Conservation (phyloP, 192 early-diverging fungal species). For the Entomortierella parvispora region DNA sequence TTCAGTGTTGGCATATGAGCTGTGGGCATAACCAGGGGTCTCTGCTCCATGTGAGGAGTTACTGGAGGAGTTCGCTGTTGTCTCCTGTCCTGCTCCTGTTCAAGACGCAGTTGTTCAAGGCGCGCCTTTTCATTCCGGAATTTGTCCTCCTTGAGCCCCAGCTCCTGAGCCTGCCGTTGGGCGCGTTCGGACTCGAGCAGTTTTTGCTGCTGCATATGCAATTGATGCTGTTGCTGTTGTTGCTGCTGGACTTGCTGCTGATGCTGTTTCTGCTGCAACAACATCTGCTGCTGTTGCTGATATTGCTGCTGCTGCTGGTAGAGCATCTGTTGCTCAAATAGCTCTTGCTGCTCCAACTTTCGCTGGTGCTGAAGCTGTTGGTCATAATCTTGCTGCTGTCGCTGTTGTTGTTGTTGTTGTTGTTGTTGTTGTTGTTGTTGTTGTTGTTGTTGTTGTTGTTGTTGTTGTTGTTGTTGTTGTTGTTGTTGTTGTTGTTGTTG, state of each 20-base stretch:
- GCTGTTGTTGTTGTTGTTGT: constrained; percentile 32
- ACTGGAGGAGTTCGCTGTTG: constrained; percentile 16
- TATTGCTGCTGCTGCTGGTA: constrained; percentile 13
- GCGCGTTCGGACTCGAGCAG: constrained; percentile 26
- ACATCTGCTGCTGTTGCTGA: constrained; percentile 13
- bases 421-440: constrained; percentile 30
- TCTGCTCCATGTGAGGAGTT: constrained; percentile 9
- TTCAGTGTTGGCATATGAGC: constrained; percentile 35
- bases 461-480: constrained; percentile 42
- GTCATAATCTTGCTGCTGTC: constrained; percentile 54
- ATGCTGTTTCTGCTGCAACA: constrained; percentile 30
- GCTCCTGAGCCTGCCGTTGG: constrained; percentile 8
- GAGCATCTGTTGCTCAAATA: constrained; percentile 32
- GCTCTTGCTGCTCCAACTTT: constrained; percentile 30
- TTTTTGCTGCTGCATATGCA: constrained; percentile 16
- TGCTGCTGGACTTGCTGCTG: neutral
- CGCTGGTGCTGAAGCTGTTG: constrained; percentile 47
- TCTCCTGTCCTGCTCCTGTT: constrained; percentile 51
- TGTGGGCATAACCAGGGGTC: constrained; percentile 43
- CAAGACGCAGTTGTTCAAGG: constrained; percentile 35
- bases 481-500: constrained; percentile 43
- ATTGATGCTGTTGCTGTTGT: constrained; percentile 18
- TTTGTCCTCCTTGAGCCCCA: constrained; percentile 18
- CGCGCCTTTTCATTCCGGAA: constrained; percentile 39
- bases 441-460: constrained; percentile 36